Conservation (phyloP, 495 filamentous ascomycete genomes). For the Pseudomonodictys pantanalensis region DNA sequence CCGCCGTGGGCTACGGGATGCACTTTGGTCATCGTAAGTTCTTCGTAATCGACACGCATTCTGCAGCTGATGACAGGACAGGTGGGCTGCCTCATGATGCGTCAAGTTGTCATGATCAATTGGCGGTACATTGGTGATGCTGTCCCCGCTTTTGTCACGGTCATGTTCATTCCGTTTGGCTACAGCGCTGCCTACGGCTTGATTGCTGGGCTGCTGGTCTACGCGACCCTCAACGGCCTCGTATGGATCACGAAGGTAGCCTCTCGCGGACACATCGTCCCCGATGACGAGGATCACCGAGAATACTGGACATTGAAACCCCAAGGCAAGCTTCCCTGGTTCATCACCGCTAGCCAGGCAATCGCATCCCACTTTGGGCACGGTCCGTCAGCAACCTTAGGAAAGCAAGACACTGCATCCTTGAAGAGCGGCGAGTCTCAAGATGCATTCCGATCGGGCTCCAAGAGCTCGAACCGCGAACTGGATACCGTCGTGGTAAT, state of each 20-base stretch:
- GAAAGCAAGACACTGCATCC: constrained; percentile 10
- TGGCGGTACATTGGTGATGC: constrained; percentile 79
- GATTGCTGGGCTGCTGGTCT: constrained; percentile 74
- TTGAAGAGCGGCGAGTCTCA: constrained; percentile 25
- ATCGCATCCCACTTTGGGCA: constrained; percentile 17
- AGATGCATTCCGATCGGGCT: constrained; percentile 3
- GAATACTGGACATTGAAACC: constrained; percentile 62
- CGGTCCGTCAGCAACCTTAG: not conserved
- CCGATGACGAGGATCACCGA: constrained; percentile 66
- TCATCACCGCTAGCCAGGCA: constrained; percentile 20
- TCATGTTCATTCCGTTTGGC: constrained; percentile 82
- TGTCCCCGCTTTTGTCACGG: constrained; percentile 76
- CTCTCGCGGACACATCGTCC: constrained; percentile 66
- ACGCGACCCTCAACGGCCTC: constrained; percentile 65
- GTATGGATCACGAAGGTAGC: constrained; percentile 62
- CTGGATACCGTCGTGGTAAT: constrained; percentile 23
- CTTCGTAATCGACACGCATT: constrained; percentile 40
- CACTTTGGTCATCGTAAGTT: constrained; percentile 75
- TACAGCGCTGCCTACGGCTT: constrained; percentile 78
- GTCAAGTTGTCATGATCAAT: constrained; percentile 72
- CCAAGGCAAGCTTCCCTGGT: constrained; percentile 33
- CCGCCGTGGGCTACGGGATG: constrained; percentile 83
- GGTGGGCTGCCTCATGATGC: constrained; percentile 53
- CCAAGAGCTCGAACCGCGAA: constrained; percentile 17
- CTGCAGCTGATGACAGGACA: not conserved